Evolutionary conservation across 116 monocot species (phyloP).

Genomic region (Phalaenopsis hybrid): DNA sequence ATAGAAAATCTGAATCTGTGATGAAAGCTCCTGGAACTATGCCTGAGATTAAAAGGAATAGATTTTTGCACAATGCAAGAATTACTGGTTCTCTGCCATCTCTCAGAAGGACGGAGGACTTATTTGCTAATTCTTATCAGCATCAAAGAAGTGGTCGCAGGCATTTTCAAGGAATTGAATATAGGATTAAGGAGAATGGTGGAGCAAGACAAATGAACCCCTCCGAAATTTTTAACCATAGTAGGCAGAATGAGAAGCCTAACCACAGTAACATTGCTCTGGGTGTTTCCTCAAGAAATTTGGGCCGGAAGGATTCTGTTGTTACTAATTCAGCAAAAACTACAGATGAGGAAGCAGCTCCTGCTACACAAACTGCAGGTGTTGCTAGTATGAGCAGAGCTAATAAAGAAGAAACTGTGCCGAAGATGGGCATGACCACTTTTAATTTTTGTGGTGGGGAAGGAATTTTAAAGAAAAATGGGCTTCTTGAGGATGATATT

Average conservation of each 20-base stretch:
- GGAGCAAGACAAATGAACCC: conserved; percentile 32
- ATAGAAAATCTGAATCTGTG: conserved; percentile 21
- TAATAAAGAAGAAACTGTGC: conserved; percentile 18
- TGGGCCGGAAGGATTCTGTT: conserved; percentile 21
- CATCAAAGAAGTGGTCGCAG: conserved; percentile 47
- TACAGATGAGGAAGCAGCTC: conserved; percentile 27
- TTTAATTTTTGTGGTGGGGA: conserved; percentile 16
- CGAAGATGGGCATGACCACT: conserved; percentile 19
- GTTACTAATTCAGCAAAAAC: conserved; percentile 17
- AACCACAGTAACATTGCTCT: conserved; percentile 12
- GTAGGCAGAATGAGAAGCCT: conserved; percentile 20
- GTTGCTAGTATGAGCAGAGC: conserved; percentile 11
- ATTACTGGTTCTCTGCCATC: conserved; percentile 29
- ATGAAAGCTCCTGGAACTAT: conserved; percentile 25
- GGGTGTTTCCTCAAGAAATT: conserved; percentile 23
- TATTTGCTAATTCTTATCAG: conserved; percentile 28
- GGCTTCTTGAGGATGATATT: conserved; percentile 49
- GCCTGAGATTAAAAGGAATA: conserved; percentile 50
- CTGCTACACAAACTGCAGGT: conserved; percentile 10
- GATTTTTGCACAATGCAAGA: conserved; percentile 46
- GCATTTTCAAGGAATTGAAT: conserved; percentile 55
- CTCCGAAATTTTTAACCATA: conserved; percentile 15
- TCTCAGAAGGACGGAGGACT: conserved; percentile 28
- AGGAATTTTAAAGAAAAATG: conserved; percentile 26
- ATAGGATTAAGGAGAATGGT: conserved; percentile 52